Percentiles rank a stretch among this genome's conserved stretches.
phyloP scores from a whole-genome alignment of 345 rosid genomes.

The Citrus mangshanensis region DNA sequence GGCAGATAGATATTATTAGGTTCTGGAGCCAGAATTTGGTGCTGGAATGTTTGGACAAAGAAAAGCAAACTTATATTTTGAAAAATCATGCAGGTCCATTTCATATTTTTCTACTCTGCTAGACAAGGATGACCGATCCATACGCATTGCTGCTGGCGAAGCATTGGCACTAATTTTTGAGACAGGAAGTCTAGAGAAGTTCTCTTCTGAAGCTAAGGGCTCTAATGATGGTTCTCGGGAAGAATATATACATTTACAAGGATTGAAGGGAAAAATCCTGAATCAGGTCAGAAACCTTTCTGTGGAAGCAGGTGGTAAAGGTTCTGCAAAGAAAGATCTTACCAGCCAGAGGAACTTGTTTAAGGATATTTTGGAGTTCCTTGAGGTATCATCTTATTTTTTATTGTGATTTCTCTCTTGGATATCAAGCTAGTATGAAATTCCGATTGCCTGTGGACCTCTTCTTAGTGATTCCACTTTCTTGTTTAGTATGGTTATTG shows the following conservation, averaged over 20 bases:
- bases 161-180: conserved; percentile 83
- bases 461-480: conserved; percentile 4
- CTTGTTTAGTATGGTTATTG: conserved; percentile 49
- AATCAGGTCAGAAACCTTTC: conserved; percentile 76
- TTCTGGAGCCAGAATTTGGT: neutral
- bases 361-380: conserved; percentile 71
- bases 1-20: neutral
- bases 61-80: neutral
- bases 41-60: neutral
- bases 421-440: neutral
- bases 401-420: neutral
- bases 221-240: conserved; percentile 43
- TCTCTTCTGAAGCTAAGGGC: conserved; percentile 41
- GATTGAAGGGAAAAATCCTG: conserved; percentile 58
- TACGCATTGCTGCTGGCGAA: conserved; percentile 95
- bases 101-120: conserved; percentile 67
- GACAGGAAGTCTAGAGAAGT: conserved; percentile 66
- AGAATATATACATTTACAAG: conserved; percentile 49
- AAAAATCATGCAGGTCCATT: conserved; percentile 53
- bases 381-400: conserved; percentile 48
- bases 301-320: conserved; percentile 91
- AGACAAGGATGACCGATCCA: conserved; percentile 81
- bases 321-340: conserved; percentile 90
- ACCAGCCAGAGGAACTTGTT: conserved; percentile 79
- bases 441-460: conserved; percentile 1